A percentile compares a stretch with the other conserved stretches of the same genome.
phyloP scores from a whole-genome alignment of 2,329 filamentous ascomycete genomes.

The Myriosclerotinia scirpicola region DNA sequence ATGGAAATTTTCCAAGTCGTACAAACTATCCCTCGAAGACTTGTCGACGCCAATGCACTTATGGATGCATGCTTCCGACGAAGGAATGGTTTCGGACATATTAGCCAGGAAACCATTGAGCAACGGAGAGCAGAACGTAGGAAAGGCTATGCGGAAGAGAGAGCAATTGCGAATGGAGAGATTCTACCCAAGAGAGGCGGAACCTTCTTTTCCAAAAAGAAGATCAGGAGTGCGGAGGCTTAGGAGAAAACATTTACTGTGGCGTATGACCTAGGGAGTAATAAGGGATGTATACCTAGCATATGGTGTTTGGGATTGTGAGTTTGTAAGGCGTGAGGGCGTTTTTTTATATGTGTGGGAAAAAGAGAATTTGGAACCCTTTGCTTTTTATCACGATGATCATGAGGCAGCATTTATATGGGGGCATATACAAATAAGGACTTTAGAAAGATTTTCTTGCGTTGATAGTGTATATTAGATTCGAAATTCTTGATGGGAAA shows the following conservation, averaged over 20 bases:
- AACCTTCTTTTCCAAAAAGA: constrained; percentile 23
- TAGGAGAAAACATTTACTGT: constrained; percentile 1
- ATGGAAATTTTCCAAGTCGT: constrained; percentile 97
- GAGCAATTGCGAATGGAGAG: constrained; percentile 33
- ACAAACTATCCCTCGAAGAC: constrained; percentile 76
- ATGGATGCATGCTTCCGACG: constrained; percentile 82
- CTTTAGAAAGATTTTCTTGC: constrained; percentile 21
- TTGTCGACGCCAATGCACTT: constrained; percentile 78
- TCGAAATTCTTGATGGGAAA: constrained; percentile 13
- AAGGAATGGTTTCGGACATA: constrained; percentile 74
- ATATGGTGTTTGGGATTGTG: constrained; percentile 16
- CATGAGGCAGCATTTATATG: constrained; percentile 21
- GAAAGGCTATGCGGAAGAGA: constrained; percentile 43
- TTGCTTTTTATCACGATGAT: constrained; percentile 23
- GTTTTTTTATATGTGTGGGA: constrained; percentile 12
- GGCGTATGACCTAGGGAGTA: constrained; percentile 13
- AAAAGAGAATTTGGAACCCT: constrained; percentile 20
- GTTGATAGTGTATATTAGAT: constrained; percentile 21
- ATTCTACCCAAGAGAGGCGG: constrained; percentile 5
- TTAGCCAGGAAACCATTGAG: constrained; percentile 82
- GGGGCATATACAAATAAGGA: constrained; percentile 20
- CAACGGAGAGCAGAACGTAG: constrained; percentile 69
- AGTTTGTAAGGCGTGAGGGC: background rate
- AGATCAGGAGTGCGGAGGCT: constrained; percentile 8
- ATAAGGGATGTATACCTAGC: constrained; percentile 15